Evolutionary conservation across 139 green algal genomes (phyloP).

Genomic region (Eudorina sp.): DNA sequence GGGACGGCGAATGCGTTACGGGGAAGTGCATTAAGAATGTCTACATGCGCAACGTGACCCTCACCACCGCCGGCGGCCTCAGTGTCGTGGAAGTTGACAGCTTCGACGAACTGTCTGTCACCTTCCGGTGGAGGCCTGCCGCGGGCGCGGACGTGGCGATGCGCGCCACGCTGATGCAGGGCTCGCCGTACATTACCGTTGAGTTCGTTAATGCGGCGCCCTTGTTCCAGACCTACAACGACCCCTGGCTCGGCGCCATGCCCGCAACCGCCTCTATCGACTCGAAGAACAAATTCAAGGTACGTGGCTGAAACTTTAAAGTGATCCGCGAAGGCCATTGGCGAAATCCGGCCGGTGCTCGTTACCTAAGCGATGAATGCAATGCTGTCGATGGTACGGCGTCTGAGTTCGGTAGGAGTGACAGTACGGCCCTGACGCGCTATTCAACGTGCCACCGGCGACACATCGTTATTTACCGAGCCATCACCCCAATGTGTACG

Average conservation of each 20-base stretch:
- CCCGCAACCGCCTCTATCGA: neutral
- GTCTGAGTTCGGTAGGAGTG: too few relatives aligned
- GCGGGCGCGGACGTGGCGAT: neutral
- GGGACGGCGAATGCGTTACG: neutral
- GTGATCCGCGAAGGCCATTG: too few relatives aligned
- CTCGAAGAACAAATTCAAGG: slow-evolving; percentile 9
- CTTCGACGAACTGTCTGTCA: slow-evolving; percentile 28
- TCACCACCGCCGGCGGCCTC: neutral
- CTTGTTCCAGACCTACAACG: neutral
- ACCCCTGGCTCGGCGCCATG: neutral
- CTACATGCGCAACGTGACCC: neutral
- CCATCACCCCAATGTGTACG: too few relatives aligned
- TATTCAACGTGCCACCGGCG: too few relatives aligned
- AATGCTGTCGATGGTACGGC: too few relatives aligned
- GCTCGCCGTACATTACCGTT: slow-evolving; percentile 32
- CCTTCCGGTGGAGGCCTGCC: neutral
- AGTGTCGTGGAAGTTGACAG: neutral
- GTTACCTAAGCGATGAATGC: too few relatives aligned
- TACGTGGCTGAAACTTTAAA: too few relatives aligned
- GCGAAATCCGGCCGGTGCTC: too few relatives aligned
- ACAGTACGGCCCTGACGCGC: too few relatives aligned
- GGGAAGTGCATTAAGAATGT: neutral
- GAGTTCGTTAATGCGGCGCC: neutral
- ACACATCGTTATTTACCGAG: too few relatives aligned
- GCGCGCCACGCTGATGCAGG: slow-evolving; percentile 27